Percentiles rank a stretch among this genome's conserved stretches.
Conservation (phyloP, 352 stramenopile genomes). For the Phytophthora pinifolia region DNA sequence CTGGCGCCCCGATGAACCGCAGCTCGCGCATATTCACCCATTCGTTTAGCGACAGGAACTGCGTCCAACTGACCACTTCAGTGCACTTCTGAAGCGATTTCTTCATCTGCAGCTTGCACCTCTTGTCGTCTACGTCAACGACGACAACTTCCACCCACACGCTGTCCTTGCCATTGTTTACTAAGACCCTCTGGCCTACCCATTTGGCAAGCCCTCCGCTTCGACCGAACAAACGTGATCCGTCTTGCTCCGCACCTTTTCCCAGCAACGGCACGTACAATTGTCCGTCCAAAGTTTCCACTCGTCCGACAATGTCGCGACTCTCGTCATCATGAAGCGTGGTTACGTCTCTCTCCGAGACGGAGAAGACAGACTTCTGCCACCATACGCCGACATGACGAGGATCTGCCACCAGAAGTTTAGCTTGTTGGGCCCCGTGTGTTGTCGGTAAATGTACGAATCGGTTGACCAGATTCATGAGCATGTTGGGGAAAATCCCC, state of each 20-base stretch:
- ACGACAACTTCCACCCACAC: conserved; percentile 66
- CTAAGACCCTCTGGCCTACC: conserved; percentile 54
- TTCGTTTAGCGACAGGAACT: conserved; percentile 43
- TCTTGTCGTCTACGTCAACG: conserved; percentile 59
- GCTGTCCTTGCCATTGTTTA: conserved; percentile 75
- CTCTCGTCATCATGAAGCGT: conserved; percentile 59
- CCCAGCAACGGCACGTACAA: conserved; percentile 53
- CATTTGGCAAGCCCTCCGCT: conserved; percentile 46
- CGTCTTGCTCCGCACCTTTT: conserved; percentile 35
- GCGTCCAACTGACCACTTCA: conserved; percentile 40
- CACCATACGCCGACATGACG: conserved; percentile 61
- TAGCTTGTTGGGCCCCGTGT: conserved; percentile 37
- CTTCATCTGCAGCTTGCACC: conserved; percentile 65
- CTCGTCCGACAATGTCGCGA: conserved; percentile 37
- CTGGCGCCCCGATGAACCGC: conserved; percentile 41
- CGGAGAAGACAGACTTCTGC: conserved; percentile 56
- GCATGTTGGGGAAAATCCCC: conserved; percentile 55
- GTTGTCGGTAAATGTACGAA: conserved; percentile 37
- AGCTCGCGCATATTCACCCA: conserved; percentile 62
- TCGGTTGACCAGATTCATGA: conserved; percentile 53
- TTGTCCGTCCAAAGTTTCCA: conserved; percentile 67
- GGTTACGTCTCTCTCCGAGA: conserved; percentile 56
- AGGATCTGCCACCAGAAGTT: conserved; percentile 59
- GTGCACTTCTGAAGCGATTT: conserved; percentile 42
- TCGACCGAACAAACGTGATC: conserved; percentile 42